Percentiles rank a stretch among this genome's conserved stretches.
Evolutionary conservation across 169 alveolate species (phyloP).

Genomic region (Plasmodium sp.): DNA sequence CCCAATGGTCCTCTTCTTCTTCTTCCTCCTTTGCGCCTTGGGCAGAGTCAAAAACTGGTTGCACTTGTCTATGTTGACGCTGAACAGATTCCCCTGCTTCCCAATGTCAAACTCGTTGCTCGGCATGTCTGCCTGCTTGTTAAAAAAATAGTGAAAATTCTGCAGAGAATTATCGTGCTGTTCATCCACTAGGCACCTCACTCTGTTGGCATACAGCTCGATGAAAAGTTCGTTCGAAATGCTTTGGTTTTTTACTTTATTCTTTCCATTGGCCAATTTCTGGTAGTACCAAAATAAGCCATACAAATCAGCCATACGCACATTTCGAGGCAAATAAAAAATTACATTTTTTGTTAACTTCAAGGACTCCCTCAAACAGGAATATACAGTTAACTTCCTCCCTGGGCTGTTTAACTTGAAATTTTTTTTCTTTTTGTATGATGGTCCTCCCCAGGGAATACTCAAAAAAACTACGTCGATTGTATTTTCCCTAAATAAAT

Average conservation of each 20-base stretch:
- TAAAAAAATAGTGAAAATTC: slow-evolving; percentile 52
- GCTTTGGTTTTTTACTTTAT: background rate
- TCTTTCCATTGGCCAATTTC: background rate
- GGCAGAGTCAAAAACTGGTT: slow-evolving; percentile 3
- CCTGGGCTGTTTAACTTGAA: background rate
- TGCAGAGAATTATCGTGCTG: background rate
- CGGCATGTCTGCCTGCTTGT: background rate
- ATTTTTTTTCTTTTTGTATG: slow-evolving; percentile 31
- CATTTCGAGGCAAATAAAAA: slow-evolving; percentile 61
- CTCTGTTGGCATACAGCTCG: slow-evolving; percentile 46
- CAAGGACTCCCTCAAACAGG: slow-evolving; percentile 24
- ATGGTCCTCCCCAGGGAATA: slow-evolving; percentile 68
- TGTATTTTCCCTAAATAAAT: slow-evolving; percentile 21
- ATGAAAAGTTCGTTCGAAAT: slow-evolving; percentile 5
- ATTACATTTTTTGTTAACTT: slow-evolving; percentile 39
- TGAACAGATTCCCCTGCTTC: slow-evolving; percentile 3
- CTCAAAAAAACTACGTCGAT: slow-evolving; percentile 50
- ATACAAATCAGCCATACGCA: slow-evolving; percentile 34
- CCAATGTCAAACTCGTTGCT: slow-evolving; percentile 3
- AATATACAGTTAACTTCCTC: slow-evolving; percentile 10
- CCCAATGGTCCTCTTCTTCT: background rate
- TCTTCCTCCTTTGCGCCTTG: background rate
- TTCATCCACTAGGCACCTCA: background rate
- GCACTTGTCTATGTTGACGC: slow-evolving; percentile 40
- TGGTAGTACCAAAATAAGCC: background rate